These are phyloP conservation scores for Schoenoplectus tabernaemontani DNA, from an alignment of 202 grass and related monocot genomes.

Conservation along the genomic window DNA sequence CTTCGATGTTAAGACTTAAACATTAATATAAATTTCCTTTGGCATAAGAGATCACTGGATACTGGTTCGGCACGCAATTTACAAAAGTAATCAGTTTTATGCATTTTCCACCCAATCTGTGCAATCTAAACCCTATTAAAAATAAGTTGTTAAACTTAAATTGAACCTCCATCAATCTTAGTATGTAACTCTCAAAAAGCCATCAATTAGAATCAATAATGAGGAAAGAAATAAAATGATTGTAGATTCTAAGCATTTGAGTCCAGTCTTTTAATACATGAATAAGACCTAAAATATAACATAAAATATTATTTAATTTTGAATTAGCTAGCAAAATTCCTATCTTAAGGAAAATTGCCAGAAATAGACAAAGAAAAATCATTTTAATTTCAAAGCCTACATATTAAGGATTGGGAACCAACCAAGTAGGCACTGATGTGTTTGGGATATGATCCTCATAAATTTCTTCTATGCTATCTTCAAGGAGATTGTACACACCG, in stretches of 20 bases:
- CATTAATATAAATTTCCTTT: no score
- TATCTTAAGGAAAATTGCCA: not conserved
- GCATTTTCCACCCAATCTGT: no score
- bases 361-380: not conserved
- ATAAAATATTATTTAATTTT: not conserved
- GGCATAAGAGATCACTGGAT: no score
- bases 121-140: no score
- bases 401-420: not conserved
- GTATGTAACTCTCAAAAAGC: no score
- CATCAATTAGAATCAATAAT: not conserved
- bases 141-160: no score
- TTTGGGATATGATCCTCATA: not conserved
- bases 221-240: not conserved
- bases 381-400: not conserved
- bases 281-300: not conserved
- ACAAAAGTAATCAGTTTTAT: no score
- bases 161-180: no score
- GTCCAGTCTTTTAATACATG: not conserved
- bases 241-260: not conserved
- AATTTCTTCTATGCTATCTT: not conserved
- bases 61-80: no score
- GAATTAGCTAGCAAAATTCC: not conserved
- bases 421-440: not conserved
- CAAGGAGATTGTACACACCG: not conserved
- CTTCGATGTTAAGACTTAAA: no score